Evolutionary conservation across 73 alveolate genomes (phyloP).

Genomic region (Paraurostyla sp.): DNA sequence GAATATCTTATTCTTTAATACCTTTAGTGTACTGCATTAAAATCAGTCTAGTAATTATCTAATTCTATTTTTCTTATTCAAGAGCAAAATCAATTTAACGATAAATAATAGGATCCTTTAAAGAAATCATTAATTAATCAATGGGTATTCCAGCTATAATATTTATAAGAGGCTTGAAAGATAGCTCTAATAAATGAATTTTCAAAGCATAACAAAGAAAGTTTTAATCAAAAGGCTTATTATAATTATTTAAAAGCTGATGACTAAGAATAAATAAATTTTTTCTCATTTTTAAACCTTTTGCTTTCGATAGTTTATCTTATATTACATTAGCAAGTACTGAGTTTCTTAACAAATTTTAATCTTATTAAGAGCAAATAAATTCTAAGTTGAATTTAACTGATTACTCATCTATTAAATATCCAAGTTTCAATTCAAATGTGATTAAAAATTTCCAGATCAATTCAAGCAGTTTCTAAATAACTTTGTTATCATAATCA

Average conservation of each 20-base stretch:
- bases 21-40: neutral
- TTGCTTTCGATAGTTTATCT: neutral
- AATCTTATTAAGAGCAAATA: neutral
- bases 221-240: too few species aligned
- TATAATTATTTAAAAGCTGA: neutral
- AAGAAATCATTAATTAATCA: neutral
- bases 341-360: neutral
- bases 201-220: neutral
- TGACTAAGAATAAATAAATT: neutral
- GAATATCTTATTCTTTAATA: neutral
- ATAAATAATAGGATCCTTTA: neutral
- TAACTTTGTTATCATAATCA: neutral
- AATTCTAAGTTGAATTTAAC: neutral
- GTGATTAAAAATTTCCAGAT: neutral
- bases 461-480: neutral
- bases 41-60: neutral
- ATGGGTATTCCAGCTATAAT: neutral
- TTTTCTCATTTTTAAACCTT: slow-evolving; percentile 6
- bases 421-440: neutral
- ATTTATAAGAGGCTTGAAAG: neutral
- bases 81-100: neutral
- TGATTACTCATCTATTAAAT: neutral
- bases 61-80: neutral
- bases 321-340: neutral
- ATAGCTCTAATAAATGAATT: neutral